A percentile compares a stretch with the other conserved stretches of the same genome.
Evolutionary conservation across 148 eudicot genomes (phyloP).

Genomic region (Pharnaceum exiguum): DNA sequence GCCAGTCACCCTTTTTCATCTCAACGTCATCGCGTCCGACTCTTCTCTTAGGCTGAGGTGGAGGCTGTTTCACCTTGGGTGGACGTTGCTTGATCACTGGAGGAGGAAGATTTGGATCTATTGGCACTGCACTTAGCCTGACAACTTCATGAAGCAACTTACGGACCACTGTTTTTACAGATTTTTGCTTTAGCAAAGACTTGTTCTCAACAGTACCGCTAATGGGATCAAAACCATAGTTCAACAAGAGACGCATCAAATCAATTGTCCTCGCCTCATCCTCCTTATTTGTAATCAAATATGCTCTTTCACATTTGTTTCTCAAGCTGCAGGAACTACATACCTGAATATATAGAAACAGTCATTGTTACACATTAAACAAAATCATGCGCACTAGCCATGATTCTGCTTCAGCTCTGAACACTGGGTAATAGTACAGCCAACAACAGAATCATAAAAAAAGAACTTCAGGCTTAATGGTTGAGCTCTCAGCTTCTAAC

Average conservation of each 20-base stretch:
- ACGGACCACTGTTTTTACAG: conserved; percentile 65
- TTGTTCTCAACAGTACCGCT: conserved; percentile 69
- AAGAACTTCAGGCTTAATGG: not conserved
- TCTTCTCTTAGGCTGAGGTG: conserved; percentile 89
- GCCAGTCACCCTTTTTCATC: conserved; percentile 98
- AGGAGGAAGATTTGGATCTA: conserved; percentile 94
- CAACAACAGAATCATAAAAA: too few relatives aligned
- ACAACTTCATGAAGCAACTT: conserved; percentile 80
- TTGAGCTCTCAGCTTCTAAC: not conserved
- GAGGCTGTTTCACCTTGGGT: conserved; percentile 93
- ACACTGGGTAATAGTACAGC: not conserved
- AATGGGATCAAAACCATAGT: conserved; percentile 82
- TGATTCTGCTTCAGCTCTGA: not conserved
- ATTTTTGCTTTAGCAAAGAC: conserved; percentile 63
- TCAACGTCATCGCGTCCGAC: conserved; percentile 92
- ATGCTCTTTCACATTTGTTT: conserved; percentile 79
- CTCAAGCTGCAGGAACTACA: conserved; percentile 95
- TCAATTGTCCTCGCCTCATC: conserved; percentile 95
- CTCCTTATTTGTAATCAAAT: conserved; percentile 81
- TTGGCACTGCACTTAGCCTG: conserved; percentile 87
- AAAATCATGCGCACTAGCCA: not conserved
- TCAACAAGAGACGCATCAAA: conserved; percentile 69
- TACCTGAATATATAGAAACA: conserved; percentile 44
- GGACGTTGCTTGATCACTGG: conserved; percentile 82
- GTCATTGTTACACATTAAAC: not conserved